Evolutionary conservation across 2,329 filamentous ascomycete species (phyloP), one percentile per base, ranked within the genome.

Genomic region (Huntiella moniliformis): DNA sequence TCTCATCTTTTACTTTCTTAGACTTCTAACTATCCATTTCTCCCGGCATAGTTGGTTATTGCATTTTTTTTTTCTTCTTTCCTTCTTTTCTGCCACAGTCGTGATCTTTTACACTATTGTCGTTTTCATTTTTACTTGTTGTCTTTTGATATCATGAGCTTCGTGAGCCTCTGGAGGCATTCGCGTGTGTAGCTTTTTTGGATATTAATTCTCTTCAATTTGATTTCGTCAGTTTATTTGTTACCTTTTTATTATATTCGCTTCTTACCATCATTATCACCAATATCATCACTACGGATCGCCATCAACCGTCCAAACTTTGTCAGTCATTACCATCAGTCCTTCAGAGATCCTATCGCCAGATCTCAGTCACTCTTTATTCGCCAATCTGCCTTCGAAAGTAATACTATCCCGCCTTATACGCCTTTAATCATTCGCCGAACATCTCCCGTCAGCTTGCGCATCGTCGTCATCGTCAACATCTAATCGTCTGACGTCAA

Each of bases 51-150:
- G 16, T n/a, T 28, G 22, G 22, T 42, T 16, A 36, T 42, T 36
- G 16, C 32, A 28, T 38, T 42, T 32, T 38, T 43, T 15, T 38
- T 38, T 42, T 48, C 39, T 40, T 48, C 33, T 49, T 45, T 42
- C 49, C 45, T 38, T 45, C 43, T 47, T 54, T 18, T 11, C 28
- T 16, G 34, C 34, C 34, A 36, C 12, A 36, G 15, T 16, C 6
- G 12, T 28, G n/a, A 13, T 44, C 45, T 51, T 46, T 45, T 35
- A 45, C 40, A 32, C 44, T 50, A 46, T 46, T 47, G 49, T 51
- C 45, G 31, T 33, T 46, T 18, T 37, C 6, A 18, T 37, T 38
- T 32, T 41, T 35, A 28, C 28, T 16, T 41, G 13, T 28, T 42
- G 13, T 44, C 28, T 44, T 44, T 36, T 38, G 11, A 13, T 38